phyloP scores from a whole-genome alignment of 176 grass and related monocot genomes.

The Juncus inflexus region DNA sequence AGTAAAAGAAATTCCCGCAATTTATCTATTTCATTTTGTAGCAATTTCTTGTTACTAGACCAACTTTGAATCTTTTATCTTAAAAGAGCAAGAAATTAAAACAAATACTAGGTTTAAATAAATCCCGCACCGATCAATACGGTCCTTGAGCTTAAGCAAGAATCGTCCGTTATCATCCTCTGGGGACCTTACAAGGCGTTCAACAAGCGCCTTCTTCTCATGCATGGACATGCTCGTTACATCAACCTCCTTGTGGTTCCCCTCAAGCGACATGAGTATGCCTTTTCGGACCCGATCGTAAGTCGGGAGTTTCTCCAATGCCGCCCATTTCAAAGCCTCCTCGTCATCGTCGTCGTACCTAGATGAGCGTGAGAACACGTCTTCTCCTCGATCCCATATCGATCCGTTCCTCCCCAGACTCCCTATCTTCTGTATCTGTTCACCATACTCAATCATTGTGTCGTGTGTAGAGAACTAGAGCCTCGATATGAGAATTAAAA shows the following conservation, averaged over 20 bases:
- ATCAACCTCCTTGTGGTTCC: constrained; percentile 27
- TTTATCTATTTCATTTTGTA: too few relatives aligned
- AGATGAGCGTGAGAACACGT: background rate
- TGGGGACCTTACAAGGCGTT: constrained; percentile 36
- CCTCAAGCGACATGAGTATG: constrained; percentile 23
- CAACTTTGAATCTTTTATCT: background rate
- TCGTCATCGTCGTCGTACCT: constrained; percentile 25
- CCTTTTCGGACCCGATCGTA: constrained; percentile 32
- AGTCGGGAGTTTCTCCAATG: constrained; percentile 43
- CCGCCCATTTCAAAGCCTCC: constrained; percentile 50
- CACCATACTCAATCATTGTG: too few relatives aligned
- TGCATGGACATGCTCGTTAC: constrained; percentile 24
- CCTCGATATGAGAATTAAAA: too few relatives aligned
- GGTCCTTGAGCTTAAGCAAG: constrained; percentile 50
- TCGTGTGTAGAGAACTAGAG: too few relatives aligned
- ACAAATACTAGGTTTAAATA: too few relatives aligned
- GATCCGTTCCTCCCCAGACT: background rate
- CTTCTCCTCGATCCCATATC: background rate
- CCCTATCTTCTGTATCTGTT: background rate
- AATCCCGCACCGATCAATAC: constrained; percentile 39
- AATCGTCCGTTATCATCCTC: constrained; percentile 51
- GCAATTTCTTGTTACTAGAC: too few relatives aligned
- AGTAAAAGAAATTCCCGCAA: too few relatives aligned
- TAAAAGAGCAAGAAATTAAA: background rate
- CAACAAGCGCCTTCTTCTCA: constrained; percentile 37